Evolutionary conservation across 176 grass and related monocot genomes (phyloP).

Genomic region (Phoenix roebelenii): DNA sequence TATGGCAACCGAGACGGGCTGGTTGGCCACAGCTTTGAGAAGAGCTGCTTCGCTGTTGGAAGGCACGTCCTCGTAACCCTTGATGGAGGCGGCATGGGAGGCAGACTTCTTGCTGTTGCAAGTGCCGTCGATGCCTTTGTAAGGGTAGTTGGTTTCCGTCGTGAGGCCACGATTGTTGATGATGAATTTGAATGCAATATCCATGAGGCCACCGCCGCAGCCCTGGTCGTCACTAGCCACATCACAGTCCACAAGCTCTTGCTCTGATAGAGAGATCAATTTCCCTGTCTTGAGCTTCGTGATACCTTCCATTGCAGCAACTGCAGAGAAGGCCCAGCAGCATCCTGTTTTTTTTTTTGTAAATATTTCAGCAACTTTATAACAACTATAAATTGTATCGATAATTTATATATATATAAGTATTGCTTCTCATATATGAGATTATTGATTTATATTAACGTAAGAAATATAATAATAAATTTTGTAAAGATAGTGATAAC

Average conservation of each 20-base stretch:
- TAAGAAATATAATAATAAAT: too few relatives aligned
- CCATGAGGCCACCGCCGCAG: constrained; percentile 53
- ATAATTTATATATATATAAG: too few relatives aligned
- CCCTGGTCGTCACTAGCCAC: constrained; percentile 33
- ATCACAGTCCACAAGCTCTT: constrained; percentile 64
- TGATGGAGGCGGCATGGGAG: constrained; percentile 4
- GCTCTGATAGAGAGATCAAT: constrained; percentile 52
- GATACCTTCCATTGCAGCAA: constrained; percentile 49
- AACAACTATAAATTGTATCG: too few relatives aligned
- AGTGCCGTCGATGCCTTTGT: constrained; percentile 27
- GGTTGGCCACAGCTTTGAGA: constrained; percentile 35
- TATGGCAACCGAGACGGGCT: constrained; percentile 51
- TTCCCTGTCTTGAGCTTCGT: constrained; percentile 32
- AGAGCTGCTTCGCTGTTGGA: constrained; percentile 34
- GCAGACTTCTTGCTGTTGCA: constrained; percentile 14
- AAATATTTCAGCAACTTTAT: too few relatives aligned
- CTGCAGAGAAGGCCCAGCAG: constrained; percentile 65
- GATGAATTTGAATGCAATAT: constrained; percentile 47
- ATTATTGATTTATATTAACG: too few relatives aligned
- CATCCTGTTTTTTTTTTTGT: constrained; percentile 17
- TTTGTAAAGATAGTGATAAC: too few relatives aligned
- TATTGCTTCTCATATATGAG: too few relatives aligned
- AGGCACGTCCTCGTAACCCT: constrained; percentile 42
- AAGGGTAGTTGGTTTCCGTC: constrained; percentile 43
- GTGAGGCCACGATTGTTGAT: constrained; percentile 26